Evolutionary conservation across 768 basidiomycete genomes (phyloP), one percentile per base, ranked within the genome.

Genomic region (Amyloporia xantha): DNA sequence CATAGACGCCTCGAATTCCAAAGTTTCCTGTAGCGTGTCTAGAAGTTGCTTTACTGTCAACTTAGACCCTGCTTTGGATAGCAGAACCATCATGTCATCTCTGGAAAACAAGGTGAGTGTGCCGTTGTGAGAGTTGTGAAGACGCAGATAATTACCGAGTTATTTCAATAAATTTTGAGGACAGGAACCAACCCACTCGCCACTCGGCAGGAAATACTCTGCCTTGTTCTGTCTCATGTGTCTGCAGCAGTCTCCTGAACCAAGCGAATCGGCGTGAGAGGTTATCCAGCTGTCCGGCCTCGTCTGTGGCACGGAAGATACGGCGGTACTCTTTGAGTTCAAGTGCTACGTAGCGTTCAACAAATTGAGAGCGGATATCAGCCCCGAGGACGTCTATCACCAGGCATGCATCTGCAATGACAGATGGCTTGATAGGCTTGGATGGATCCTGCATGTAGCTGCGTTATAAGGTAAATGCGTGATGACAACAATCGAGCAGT

Each of bases 261-360:
- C 94, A 99, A 3, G 93, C 91, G 57, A 91, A 98, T 36, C 96
- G 79, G 13, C 96, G 74, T 0, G 91, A 81, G 5, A 96, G 75
- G 55, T 99, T 99, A 69, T 99, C 96, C 40, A 99, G 73, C 59
- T 96, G 91, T 3, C 95, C 96, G 1, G 96, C 92, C 66, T 98
- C 96, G 54, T 96, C 93, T 4, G 83, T 84, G 5, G 88, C 80
- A 42, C 88, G 82, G 69, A 99, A 98, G 62, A 99, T 94, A 19
- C 93, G 84, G 10, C 93, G 84, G 63, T 98, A 99, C 63, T 98
- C 96, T 62, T 91, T 91, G 21, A 99, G 75, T 57, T 96, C 91
- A 13, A 94, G 75, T 9, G 86, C 80, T 19, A 91, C 83, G 59
- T 96, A 96, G 44, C 92, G 84, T 45, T 94, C 90, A 11, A 98